phyloP scores from a whole-genome alignment of 768 basidiomycete species.

The Kwoniella heveanensis region DNA sequence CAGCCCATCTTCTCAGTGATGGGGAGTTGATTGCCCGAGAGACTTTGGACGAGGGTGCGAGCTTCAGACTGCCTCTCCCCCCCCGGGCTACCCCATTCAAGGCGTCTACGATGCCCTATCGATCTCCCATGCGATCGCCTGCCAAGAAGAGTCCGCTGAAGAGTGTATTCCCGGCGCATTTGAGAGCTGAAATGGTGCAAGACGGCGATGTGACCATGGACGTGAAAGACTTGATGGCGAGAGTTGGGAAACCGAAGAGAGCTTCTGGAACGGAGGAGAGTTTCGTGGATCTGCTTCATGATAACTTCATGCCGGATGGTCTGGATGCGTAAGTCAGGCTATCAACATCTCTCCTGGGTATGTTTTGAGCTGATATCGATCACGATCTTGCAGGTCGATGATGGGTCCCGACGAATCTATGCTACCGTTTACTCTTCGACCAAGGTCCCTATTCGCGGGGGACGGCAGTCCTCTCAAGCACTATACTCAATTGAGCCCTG shows the following conservation, averaged over 20 bases:
- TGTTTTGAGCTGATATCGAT: too few species aligned
- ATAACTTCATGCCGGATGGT: constrained; percentile 25
- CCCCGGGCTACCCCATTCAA: constrained; percentile 1
- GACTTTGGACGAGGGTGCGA: constrained; percentile 6
- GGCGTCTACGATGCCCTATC: neutral
- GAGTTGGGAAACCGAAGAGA: constrained; percentile 34
- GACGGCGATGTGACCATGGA: constrained; percentile 39
- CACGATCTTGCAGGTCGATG: constrained; percentile 15
- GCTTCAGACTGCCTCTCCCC: constrained; percentile 12
- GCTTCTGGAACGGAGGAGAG: constrained; percentile 46
- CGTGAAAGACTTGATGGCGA: constrained; percentile 39
- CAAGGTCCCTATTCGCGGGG: constrained; percentile 1
- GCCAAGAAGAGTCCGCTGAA: constrained; percentile 10
- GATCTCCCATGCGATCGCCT: constrained; percentile 16
- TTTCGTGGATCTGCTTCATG: constrained; percentile 43
- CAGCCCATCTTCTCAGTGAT: constrained; percentile 16
- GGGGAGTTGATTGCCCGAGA: constrained; percentile 13
- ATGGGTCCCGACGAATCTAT: constrained; percentile 31
- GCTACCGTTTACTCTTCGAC: constrained; percentile 14
- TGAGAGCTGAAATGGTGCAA: neutral
- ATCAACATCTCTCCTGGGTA: too few species aligned
- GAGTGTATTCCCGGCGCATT: neutral
- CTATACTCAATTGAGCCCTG: neutral
- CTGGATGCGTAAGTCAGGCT: constrained; percentile 33
- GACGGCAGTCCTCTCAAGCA: neutral